Conservation (phyloP, 1,284 basidiomycete species). For the Coniophora puteana region DNA sequence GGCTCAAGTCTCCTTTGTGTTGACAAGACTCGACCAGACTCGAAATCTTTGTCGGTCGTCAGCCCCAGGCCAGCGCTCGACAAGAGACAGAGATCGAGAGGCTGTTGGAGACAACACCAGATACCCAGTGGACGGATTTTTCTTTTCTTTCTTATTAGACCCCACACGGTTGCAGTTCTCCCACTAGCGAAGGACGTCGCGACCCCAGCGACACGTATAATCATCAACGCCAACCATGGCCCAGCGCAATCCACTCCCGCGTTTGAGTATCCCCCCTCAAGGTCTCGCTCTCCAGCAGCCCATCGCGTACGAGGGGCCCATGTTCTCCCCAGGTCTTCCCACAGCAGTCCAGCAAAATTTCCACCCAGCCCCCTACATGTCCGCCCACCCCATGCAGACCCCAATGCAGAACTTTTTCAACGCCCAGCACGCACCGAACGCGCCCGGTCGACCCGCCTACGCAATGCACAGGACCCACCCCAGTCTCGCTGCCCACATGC, state of each 20-base stretch:
- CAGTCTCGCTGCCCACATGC: conserved; percentile 55
- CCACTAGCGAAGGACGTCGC: too few relatives aligned
- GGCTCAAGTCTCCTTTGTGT: too few relatives aligned
- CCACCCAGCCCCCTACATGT: conserved; percentile 52
- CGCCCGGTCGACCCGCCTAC: conserved; percentile 49
- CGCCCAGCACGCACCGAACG: conserved; percentile 40
- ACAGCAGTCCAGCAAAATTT: conserved; percentile 56
- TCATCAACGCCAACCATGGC: too few relatives aligned
- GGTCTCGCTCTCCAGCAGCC: conserved; percentile 45
- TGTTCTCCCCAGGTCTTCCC: conserved; percentile 66
- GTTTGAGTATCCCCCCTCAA: conserved; percentile 46
- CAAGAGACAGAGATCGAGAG: too few relatives aligned
- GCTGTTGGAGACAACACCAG: too few relatives aligned
- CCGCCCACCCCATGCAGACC: conserved; percentile 50
- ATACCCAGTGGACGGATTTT: too few relatives aligned
- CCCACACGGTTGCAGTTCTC: too few relatives aligned
- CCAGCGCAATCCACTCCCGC: conserved; percentile 40
- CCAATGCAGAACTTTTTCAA: conserved; percentile 67
- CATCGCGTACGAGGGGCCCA: conserved; percentile 35
- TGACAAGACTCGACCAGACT: too few relatives aligned
- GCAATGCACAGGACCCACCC: conserved; percentile 47
- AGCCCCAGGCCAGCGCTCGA: too few relatives aligned
- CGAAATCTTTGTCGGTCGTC: too few relatives aligned
- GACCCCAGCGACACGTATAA: too few relatives aligned
- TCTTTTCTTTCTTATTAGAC: too few relatives aligned